These are phyloP conservation scores for Mortierella sp. DNA, from an alignment of 371 early-diverging fungal genomes.

Conservation along the genomic window DNA sequence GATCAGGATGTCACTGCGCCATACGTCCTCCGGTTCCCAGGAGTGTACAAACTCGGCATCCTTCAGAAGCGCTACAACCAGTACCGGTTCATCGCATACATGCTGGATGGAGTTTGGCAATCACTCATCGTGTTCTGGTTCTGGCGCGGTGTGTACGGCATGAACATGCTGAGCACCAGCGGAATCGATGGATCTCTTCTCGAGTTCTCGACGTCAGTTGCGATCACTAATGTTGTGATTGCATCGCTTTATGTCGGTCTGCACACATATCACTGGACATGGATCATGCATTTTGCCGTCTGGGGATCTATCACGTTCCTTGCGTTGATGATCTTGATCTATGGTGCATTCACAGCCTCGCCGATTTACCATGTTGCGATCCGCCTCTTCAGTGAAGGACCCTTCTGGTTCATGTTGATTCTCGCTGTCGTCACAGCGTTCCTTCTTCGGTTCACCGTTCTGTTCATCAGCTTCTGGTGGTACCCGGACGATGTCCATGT, in stretches of 20 bases:
- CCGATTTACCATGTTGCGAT: constrained; percentile 70
- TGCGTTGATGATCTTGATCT: constrained; percentile 68
- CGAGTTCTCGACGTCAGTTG: constrained; percentile 72
- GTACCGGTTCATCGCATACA: constrained; percentile 69
- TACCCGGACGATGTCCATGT: constrained; percentile 78
- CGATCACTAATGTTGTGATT: constrained; percentile 68
- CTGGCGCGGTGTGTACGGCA: constrained; percentile 62
- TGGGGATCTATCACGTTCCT: constrained; percentile 59
- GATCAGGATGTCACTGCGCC: constrained; percentile 71
- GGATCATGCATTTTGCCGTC: constrained; percentile 65
- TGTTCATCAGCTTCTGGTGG: constrained; percentile 72
- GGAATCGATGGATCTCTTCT: constrained; percentile 60
- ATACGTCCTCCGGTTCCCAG: constrained; percentile 71
- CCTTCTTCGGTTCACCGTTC: constrained; percentile 69
- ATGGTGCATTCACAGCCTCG: constrained; percentile 61
- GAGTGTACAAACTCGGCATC: constrained; percentile 73
- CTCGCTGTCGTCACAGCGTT: constrained; percentile 69
- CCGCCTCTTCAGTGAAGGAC: constrained; percentile 66
- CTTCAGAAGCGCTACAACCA: constrained; percentile 68
- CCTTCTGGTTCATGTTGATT: constrained; percentile 79
- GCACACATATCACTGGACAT: constrained; percentile 82
- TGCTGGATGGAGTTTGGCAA: constrained; percentile 78
- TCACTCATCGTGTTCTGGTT: constrained; percentile 74
- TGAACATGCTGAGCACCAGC: constrained; percentile 29
- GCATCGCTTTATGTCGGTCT: constrained; percentile 80